Conservation (phyloP, 352 stramenopile species). For the Globisporangium heterothallicum region DNA sequence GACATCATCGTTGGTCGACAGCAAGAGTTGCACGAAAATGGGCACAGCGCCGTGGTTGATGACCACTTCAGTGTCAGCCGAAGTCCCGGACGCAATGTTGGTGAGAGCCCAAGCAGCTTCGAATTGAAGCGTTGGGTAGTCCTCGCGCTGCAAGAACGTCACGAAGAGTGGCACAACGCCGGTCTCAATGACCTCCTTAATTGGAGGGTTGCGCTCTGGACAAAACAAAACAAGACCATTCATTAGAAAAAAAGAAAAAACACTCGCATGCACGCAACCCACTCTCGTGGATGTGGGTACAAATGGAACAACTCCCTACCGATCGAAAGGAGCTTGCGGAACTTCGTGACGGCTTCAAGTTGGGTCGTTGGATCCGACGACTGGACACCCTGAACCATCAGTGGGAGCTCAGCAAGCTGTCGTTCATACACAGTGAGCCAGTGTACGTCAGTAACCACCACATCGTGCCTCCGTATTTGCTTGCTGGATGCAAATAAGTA, state of each 20-base stretch:
- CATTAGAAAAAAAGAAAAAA: neutral
- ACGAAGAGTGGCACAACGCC: slow-evolving; percentile 98
- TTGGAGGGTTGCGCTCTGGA: slow-evolving; percentile 97
- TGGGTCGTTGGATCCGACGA: slow-evolving; percentile 88
- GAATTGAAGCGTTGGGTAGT: slow-evolving; percentile 94
- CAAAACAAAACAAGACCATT: slow-evolving; percentile 10
- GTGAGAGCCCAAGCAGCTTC: slow-evolving; percentile 99
- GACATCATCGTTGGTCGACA: slow-evolving; percentile 97
- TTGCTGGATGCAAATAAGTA: neutral
- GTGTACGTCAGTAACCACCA: slow-evolving; percentile 1
- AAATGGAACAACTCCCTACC: slow-evolving; percentile 34
- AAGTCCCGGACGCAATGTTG: slow-evolving; percentile 99
- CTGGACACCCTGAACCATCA: slow-evolving; percentile 93
- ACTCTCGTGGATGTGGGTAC: slow-evolving; percentile 3
- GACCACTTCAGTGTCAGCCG: slow-evolving; percentile 96
- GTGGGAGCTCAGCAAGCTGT: slow-evolving; percentile 92
- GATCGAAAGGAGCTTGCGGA: slow-evolving; percentile 98
- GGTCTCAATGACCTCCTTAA: slow-evolving; percentile 98
- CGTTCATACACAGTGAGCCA: too few relatives aligned
- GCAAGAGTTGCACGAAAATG: slow-evolving; percentile 94
- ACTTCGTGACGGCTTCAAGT: slow-evolving; percentile 97
- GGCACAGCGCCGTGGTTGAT: slow-evolving; percentile 97
- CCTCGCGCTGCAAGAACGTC: slow-evolving; percentile 95
- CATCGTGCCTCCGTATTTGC: slow-evolving; percentile 4
- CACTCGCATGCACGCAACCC: too few relatives aligned